Evolutionary conservation across 2,329 filamentous ascomycete species (phyloP), one percentile per base, ranked within the genome.

Genomic region (Fusarium avenaceum): DNA sequence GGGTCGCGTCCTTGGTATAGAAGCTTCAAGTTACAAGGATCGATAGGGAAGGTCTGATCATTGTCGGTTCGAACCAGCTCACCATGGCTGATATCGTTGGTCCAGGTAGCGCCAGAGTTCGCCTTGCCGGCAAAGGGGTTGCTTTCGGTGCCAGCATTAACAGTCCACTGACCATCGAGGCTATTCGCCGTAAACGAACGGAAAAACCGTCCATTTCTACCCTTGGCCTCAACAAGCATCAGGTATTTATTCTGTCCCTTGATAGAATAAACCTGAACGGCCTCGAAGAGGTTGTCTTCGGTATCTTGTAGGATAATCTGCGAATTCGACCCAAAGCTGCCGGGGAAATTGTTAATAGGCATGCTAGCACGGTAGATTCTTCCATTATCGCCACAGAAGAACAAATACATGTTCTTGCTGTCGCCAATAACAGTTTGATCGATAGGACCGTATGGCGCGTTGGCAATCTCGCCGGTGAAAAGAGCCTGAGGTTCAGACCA

Each of bases 301-400:
- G 81, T 78, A 75, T 88, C 88, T 72, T 78, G 84, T 71, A 90
- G 72, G 61, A 90, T 71, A 0, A 84, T 76, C 4, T 81, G 83
- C 1, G 80, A 84, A 0, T 80, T 57, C 0, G 80, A 79, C 63
- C 88, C 87, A 71, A 91, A 90, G 74, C 75, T 83, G 44, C 84
- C 83, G 0, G 89, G 89, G 81, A 91, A 91, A 60, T 86, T 84
- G 43, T 76, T 82, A 43, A 90, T 85, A 33, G 88, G 82, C 86
- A 90, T 90, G 73, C 82, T 85, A 45, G 87, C 77, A 3, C 88
- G 83, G 77, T 91, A 91, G 72, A 91, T 88, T 43, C 84, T 85
- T 73, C 89, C 89, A 64, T 91, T 89, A 77, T 91, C 89, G 14
- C 87, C 89, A 0, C 83, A 82, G 70, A 90, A 90, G 83, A 91